Base-by-base conservation (phyloP, 441 rosid genomes). In the Adansonia grandidieri region DNA sequence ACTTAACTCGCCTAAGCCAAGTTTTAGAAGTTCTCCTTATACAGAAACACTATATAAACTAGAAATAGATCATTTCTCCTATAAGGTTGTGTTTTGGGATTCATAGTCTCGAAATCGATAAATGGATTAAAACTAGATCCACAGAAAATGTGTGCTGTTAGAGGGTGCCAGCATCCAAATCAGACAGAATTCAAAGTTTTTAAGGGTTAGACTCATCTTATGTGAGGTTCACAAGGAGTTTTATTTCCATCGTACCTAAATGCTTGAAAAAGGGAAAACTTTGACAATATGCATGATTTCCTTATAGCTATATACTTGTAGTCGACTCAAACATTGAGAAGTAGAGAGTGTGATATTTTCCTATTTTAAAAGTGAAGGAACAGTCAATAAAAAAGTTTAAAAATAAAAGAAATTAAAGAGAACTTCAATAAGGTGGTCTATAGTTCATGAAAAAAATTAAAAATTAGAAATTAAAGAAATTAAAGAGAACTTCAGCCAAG, bases 61-160 rank as follows among this genome's bases (percentile, higher is more conserved):
- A 19, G 11, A 61, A 61, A 9, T 20, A 60, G 4, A 20, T 2
- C 65, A 11, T 14, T 19, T 61, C 24, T 22, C 11, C 14, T 9
- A 0, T 61, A 14, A 61, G 37, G 40, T 61, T 61, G 65, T 61
- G 14, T 20, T 61, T 61, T 22, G 13, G 65, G 40, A 9, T 60
- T 57, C 45, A 73, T 66, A 20, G 60, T 63, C 68, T 11, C 9
- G 2, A 80, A 56, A 45, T 6, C 56, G 42, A 37, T 37, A 37
- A 4, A 37, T 37, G 42, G 75, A 70, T 28, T 8, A 66, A 77
- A 68, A 37, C 19, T n/a, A n/a, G 40, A 61, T 61, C 40, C 4
- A 3, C 5, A 22, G 28, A 22, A 61, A 22, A 40, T 61, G 28
- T 9, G 37, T 19, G 65, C 65, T 10, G 24, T 61, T 19, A 61